Conservation (phyloP, 495 filamentous ascomycete species). For the Penicillium longicatenatum region DNA sequence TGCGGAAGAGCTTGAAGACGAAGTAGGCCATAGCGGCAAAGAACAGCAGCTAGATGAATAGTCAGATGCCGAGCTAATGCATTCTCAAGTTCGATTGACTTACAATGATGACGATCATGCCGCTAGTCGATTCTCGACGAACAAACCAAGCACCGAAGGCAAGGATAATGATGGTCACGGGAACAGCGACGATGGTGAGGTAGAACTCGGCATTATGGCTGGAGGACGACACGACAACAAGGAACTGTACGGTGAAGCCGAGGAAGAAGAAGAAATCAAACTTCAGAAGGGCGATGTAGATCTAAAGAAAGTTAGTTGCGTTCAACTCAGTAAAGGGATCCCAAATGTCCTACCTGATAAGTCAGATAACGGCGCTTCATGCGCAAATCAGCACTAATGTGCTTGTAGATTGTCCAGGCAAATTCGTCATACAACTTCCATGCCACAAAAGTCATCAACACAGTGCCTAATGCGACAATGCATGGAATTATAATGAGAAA, state of each 20-base stretch:
- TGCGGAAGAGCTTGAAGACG: constrained; percentile 95
- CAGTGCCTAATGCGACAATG: constrained; percentile 74
- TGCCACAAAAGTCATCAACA: constrained; percentile 72
- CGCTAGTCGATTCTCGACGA: constrained; percentile 74
- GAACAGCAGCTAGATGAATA: constrained; percentile 62
- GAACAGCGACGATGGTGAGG: constrained; percentile 85
- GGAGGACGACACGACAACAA: constrained; percentile 80
- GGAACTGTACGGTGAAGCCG: constrained; percentile 95
- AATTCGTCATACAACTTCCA: constrained; percentile 99
- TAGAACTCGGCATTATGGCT: constrained; percentile 72
- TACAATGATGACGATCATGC: constrained; percentile 76
- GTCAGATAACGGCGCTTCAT: constrained; percentile 96
- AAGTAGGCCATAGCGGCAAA: constrained; percentile 93
- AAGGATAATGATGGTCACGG: constrained; percentile 86
- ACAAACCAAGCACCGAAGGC: constrained; percentile 82
- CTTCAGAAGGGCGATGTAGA: constrained; percentile 96
- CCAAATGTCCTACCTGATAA: constrained; percentile 72
- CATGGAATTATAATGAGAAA: constrained; percentile 84
- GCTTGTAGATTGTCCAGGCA: constrained; percentile 98
- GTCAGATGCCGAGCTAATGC: neutral
- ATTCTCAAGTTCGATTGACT: constrained; percentile 25
- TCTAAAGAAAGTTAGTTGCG: constrained; percentile 56
- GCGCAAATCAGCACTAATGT: constrained; percentile 94
- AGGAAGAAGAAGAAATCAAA: constrained; percentile 99
- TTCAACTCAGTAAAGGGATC: neutral